Conservation (phyloP, 495 filamentous ascomycete genomes). For the Hyaloscypha variabilis region DNA sequence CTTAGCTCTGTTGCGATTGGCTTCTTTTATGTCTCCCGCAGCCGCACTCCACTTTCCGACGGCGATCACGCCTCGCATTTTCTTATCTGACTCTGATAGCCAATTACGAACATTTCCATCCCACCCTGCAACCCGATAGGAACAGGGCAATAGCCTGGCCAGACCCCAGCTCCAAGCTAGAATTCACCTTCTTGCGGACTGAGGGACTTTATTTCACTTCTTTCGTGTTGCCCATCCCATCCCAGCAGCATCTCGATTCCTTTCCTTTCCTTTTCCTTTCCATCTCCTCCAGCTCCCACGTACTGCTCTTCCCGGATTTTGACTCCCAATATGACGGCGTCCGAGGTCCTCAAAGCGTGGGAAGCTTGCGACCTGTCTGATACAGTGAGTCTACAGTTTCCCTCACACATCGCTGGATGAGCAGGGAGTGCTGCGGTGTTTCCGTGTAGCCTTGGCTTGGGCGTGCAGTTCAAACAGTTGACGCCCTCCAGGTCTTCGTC, state of each 20-base stretch:
- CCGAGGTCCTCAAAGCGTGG: conserved; percentile 24
- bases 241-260: background rate
- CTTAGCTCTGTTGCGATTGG: background rate
- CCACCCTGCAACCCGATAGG: background rate
- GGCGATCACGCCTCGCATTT: background rate
- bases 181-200: background rate
- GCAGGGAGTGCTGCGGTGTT: background rate
- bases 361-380: conserved; percentile 28
- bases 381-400: conserved; percentile 17
- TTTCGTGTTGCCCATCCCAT: background rate
- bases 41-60: too few relatives aligned
- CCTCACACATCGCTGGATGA: background rate
- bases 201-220: background rate
- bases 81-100: too few relatives aligned
- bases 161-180: background rate
- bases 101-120: background rate
- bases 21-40: background rate
- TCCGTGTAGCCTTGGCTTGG: background rate
- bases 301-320: background rate
- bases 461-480: background rate
- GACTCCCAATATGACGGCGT: background rate
- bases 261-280: background rate
- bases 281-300: background rate
- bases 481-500: conserved; percentile 39
- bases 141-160: background rate